Evolutionary conservation across 495 filamentous ascomycete species (phyloP).

Genomic region (Bryoglossum gracile): DNA sequence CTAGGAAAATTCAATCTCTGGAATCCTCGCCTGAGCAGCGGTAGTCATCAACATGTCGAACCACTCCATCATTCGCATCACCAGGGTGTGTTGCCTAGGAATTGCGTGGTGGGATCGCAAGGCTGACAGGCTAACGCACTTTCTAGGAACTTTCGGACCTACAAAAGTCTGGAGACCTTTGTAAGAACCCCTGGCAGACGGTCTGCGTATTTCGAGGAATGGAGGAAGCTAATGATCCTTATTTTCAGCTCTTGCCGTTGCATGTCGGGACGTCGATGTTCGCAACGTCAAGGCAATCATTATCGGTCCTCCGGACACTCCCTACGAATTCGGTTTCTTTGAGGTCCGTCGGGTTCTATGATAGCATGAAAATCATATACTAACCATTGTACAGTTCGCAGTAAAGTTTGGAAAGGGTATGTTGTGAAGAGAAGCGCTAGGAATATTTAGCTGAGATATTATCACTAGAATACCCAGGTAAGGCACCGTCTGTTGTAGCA

Average conservation of each 20-base stretch:
- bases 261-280: slow-evolving; percentile 78
- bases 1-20: slow-evolving; percentile 2
- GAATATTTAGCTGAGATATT: background rate
- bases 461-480: slow-evolving; percentile 73
- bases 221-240: background rate
- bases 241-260: slow-evolving; percentile 68
- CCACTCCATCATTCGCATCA: slow-evolving; percentile 79
- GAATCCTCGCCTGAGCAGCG: slow-evolving; percentile 4
- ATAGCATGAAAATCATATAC: background rate
- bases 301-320: slow-evolving; percentile 87
- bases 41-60: slow-evolving; percentile 55
- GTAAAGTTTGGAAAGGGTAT: slow-evolving; percentile 62
- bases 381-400: slow-evolving; percentile 41
- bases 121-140: slow-evolving; percentile 33
- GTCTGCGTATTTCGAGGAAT: background rate
- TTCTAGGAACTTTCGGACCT: slow-evolving; percentile 74
- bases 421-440: background rate
- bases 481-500: slow-evolving; percentile 65
- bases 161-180: slow-evolving; percentile 72
- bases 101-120: slow-evolving; percentile 24
- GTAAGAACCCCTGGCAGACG: slow-evolving; percentile 41
- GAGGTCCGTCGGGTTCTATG: slow-evolving; percentile 51
- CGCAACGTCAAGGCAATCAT: slow-evolving; percentile 84
- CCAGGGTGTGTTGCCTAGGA: slow-evolving; percentile 48
- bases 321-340: slow-evolving; percentile 96